Percentiles rank a stretch among this genome's conserved stretches.
Evolutionary conservation across 345 rosid species (phyloP).

Genomic region (Bruguiera gymnorhiza): DNA sequence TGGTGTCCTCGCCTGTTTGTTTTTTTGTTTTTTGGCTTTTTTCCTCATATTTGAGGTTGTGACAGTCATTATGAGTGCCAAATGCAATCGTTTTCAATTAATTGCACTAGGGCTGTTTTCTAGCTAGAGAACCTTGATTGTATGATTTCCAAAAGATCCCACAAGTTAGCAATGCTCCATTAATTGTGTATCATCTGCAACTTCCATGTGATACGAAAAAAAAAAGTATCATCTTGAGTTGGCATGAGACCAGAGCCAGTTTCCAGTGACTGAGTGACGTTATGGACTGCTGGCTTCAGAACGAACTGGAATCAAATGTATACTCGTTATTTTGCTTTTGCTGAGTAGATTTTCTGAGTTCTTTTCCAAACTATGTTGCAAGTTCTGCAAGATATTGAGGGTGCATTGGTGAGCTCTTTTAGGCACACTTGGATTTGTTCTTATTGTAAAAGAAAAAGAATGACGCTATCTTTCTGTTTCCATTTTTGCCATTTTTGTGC

Average conservation of each 20-base stretch:
- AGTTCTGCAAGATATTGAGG: not conserved
- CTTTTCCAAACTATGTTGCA: slow-evolving; percentile 3
- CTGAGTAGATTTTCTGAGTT: not conserved
- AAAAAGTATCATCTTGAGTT: not conserved
- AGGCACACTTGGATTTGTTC: not conserved
- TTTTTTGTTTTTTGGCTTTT: not conserved
- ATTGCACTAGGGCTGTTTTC: too few species aligned
- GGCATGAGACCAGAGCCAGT: not conserved
- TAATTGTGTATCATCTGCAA: too few species aligned
- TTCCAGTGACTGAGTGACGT: not conserved
- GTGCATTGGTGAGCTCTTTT: not conserved
- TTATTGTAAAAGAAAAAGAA: too few species aligned
- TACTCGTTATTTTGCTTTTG: not conserved
- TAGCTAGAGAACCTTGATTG: too few species aligned
- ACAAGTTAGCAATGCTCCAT: too few species aligned
- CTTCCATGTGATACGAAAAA: too few species aligned
- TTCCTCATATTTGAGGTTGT: not conserved
- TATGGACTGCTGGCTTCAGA: too few species aligned
- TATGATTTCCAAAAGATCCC: too few species aligned
- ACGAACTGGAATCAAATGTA: not conserved
- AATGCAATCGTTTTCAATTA: too few species aligned
- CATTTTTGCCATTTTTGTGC: not conserved
- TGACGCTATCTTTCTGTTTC: not conserved
- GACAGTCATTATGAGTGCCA: too few species aligned
- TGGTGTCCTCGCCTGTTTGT: not conserved